These are phyloP conservation scores for Ustilago hordei DNA, from an alignment of 1,284 basidiomycete species.

Conservation along the genomic window DNA sequence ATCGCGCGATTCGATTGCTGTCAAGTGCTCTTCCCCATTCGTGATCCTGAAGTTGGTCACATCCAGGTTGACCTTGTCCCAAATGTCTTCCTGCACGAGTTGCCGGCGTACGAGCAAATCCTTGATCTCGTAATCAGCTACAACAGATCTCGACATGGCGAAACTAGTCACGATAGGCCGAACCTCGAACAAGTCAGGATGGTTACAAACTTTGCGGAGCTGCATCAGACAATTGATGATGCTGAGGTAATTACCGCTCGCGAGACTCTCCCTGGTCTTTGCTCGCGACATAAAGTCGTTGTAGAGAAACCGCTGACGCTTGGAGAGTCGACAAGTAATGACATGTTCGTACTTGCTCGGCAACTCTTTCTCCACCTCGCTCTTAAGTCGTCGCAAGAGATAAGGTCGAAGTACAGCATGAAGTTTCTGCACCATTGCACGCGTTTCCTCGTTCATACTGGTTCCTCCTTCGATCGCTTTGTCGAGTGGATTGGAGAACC, in stretches of 20 bases:
- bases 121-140: constrained; percentile 87
- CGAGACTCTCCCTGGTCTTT: constrained; percentile 85
- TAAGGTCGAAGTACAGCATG: constrained; percentile 94
- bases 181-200: constrained; percentile 95
- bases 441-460: constrained; percentile 82
- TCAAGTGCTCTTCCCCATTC: constrained; percentile 70
- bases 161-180: constrained; percentile 93
- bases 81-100: constrained; percentile 74
- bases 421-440: constrained; percentile 87
- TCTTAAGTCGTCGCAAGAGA: constrained; percentile 91
- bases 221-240: constrained; percentile 99
- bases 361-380: constrained; percentile 94
- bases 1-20: constrained; percentile 74
- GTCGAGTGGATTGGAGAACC: constrained; percentile 90
- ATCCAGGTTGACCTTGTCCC: constrained; percentile 75
- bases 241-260: constrained; percentile 82
- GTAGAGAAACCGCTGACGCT: constrained; percentile 94
- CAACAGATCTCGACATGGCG: constrained; percentile 82
- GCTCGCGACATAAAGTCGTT: constrained; percentile 97
- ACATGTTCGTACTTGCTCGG: constrained; percentile 96
- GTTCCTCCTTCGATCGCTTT: constrained; percentile 91
- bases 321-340: constrained; percentile 89
- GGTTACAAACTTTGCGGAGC: constrained; percentile 81
- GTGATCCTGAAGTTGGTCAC: constrained; percentile 78
- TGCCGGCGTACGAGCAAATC: constrained; percentile 84